These are phyloP conservation scores for Saturnispora diversa DNA, from an alignment of 805 yeast species.

Conservation along the genomic window DNA sequence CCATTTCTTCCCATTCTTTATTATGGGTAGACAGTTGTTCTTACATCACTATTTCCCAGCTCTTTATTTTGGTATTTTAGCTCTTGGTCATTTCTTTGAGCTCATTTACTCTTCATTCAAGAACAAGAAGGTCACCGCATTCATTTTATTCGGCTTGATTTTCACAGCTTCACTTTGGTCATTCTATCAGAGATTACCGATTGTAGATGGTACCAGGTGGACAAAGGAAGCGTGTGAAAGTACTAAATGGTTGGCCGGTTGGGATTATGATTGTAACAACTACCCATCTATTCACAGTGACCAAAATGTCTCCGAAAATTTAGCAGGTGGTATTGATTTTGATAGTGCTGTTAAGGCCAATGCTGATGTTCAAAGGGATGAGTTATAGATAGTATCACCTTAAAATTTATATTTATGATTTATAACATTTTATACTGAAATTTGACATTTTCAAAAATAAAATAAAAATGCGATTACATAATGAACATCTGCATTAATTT, in stretches of 20 bases:
- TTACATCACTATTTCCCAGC: constrained; percentile 93
- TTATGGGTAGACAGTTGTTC: constrained; percentile 91
- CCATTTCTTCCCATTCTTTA: constrained; percentile 67
- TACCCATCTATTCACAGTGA: constrained; percentile 32
- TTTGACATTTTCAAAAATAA: too few species aligned
- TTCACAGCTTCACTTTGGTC: constrained; percentile 43
- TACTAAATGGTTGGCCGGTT: constrained; percentile 50
- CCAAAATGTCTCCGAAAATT: constrained; percentile 5
- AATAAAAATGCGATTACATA: too few species aligned
- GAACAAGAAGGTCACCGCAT: constrained; percentile 37
- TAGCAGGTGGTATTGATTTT: constrained; percentile 16
- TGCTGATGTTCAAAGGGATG: constrained; percentile 9
- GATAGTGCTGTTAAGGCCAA: constrained; percentile 16
- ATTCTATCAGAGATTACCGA: constrained; percentile 57
- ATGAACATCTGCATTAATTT: too few species aligned
- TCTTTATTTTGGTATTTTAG: constrained; percentile 55
- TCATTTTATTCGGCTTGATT: constrained; percentile 39
- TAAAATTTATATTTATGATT: constrained; percentile 1
- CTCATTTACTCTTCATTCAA: constrained; percentile 25
- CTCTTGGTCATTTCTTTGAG: constrained; percentile 30
- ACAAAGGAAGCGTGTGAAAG: constrained; percentile 56
- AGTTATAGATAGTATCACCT: constrained; percentile 2
- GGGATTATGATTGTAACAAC: constrained; percentile 84
- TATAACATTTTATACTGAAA: neutral
- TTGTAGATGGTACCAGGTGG: constrained; percentile 78